Base-by-base conservation (phyloP, 176 grass and related monocot species). In the Carex kokanica region DNA sequence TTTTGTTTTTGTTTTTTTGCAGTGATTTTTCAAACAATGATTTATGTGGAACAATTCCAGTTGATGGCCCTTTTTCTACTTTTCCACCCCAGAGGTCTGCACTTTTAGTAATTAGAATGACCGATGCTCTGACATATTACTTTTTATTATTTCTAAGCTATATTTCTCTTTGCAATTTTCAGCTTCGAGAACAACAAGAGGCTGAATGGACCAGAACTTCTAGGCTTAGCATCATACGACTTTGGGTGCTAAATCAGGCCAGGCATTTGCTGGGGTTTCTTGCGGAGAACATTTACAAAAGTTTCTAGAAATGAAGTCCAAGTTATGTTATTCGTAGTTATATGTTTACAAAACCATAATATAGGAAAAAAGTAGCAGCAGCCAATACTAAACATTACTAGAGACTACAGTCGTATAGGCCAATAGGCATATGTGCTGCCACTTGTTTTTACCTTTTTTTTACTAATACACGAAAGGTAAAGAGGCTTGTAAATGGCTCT, bases 161-260 rank as follows among this genome's bases (percentile, higher is more conserved):
- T 15, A 43, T 43, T 38, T 69, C 41, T 83, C 43, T 55, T 81
- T 81, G 31, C 21, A 43, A 81, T 23, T 86, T 93, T 38, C 96
- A 95, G 96, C 85, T 99, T 99, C 68, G 86, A 93, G 78, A 95
- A 99, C 80, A 99, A 99, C 85, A 93, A 85, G 84, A 99, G 96
- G 69, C 91, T 99, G 52, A 99, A 99, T 32, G 96, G 96, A 64
- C 96, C 96, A 3, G 96, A 99, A 59, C 91, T 99, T 68, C 93
- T 93, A 82, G 96, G 96, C 43, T 83, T 93, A 74, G 93, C 90
- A 56, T 74, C 91, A 34, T 99, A 99, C 31, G 93, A 93, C 82
- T 95, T 93, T 34, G 96, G 96, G 51, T 99, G 96, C 40, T 99
- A 94, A 82, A 20, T 52, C 12, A 24, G 8, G 6, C 6, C 20